Conservation (phyloP, 192 early-diverging fungal genomes). For the Pilaira anomala region DNA sequence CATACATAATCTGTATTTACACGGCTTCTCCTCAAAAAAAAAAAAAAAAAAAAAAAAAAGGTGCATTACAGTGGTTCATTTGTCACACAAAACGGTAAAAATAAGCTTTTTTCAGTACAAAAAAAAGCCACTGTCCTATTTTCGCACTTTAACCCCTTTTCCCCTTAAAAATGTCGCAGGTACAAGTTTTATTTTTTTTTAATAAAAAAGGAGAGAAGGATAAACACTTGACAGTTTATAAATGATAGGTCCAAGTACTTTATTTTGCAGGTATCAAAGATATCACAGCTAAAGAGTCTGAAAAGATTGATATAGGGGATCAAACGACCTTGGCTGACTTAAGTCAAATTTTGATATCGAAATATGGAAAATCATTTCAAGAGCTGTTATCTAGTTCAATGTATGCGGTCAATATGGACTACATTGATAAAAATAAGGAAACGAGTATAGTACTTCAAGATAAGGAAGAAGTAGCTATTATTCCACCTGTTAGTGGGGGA, state of each 20-base stretch:
- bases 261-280: conserved; percentile 62
- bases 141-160: no score
- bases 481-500: conserved; percentile 67
- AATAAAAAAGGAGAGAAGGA: no score
- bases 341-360: background rate
- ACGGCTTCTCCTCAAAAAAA: no score
- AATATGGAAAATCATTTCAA: conserved; percentile 29
- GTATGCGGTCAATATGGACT: conserved; percentile 63
- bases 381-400: conserved; percentile 45
- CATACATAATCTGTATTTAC: no score
- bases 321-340: conserved; percentile 18
- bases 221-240: background rate
- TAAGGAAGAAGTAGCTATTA: conserved; percentile 61
- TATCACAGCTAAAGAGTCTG: conserved; percentile 38
- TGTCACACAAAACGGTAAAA: no score
- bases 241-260: conserved; percentile 49
- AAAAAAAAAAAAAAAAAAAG: no score
- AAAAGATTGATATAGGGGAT: conserved; percentile 35
- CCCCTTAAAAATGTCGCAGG: no score
- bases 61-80: no score
- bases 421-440: conserved; percentile 49
- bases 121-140: no score
- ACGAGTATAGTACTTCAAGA: conserved; percentile 39
- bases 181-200: no score
- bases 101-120: no score